Evolutionary conservation across 1,284 basidiomycete species (phyloP), one percentile per base, ranked within the genome.

Genomic region (Ganoderma lingzhi): DNA sequence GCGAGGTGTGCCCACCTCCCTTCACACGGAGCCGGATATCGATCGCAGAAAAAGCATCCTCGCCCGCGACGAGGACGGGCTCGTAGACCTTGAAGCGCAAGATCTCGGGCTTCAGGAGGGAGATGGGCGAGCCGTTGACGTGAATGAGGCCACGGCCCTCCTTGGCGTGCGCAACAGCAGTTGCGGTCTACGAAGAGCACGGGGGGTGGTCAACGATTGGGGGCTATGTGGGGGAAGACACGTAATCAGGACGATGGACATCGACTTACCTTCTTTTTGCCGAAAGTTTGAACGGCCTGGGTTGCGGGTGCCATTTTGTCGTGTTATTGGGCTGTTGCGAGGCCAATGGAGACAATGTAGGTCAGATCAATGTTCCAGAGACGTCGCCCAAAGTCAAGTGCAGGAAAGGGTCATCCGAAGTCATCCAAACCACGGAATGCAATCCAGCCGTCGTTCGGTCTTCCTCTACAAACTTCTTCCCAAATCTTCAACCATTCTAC

Each of bases 31-130:
- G 95, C 77, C 97, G 96, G 85, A 99, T 97, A 86, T 99, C 97
- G 79, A 99, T 87, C 75, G 87, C 86, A 71, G 87, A 83, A 80
- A 97, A 95, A 68, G 92, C 88, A 69, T 97, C 96, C 80, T 95
- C 92, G 75, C 95, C 94, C 69, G 92, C 91, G 70, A 96, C 93
- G 75, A 98, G 92, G 80, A 98, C 86, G 73, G 96, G 93, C 85
- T 99, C 97, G 86, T 99, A 99, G 78, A 99, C 92, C 90, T 99
- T 99, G 87, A 97, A 92, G 78, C 97, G 96, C 77, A 99, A 90
- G 82, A 97, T 94, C 82, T 97, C 95, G 70, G 96, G 96, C 84
- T 95, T 92, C 78, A 97, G 90, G 80, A 99, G 94, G 82, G 93
- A 89, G 86, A 99, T 96, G 81, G 98, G 98, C 68, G 95, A 94